Base-by-base conservation (phyloP, 164 flowering plant genomes). In the Buxus sempervirens region DNA sequence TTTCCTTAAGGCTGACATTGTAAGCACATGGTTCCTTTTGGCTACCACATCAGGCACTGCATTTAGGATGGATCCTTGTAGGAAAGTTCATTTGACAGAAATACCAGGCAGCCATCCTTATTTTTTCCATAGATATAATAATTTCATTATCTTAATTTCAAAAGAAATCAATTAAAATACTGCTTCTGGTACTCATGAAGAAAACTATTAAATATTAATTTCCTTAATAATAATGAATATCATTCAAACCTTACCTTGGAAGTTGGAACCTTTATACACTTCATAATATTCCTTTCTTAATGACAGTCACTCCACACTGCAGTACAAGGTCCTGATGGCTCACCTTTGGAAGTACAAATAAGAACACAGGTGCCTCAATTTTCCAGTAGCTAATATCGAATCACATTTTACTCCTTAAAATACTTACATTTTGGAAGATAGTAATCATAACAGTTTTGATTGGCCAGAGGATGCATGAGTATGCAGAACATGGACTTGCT, bases 401-500 rank as follows among this genome's bases (percentile, higher is more conserved):
- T 7, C 38, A 7, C 38, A 3, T 32, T 32, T 3, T 32, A 32
- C 38, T 58, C 69, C 36, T 24, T 38, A n/a, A 62, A 0, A 12
- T 51, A 60, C 23, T 22, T 28, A 42, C 38, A 36, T 26, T 24
- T 67, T 22, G 26, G 57, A 10, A 10, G 51, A 45, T 42, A 48
- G 16, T 63, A n/a, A 51, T 19, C 58, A 42, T 60, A 23, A 58
- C 58, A 32, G 27, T 68, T 24, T n/a, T 42, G 13, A 65, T 27
- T 45, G 38, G 73, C 74, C 62, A 93, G 98, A 83, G 85, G 72
- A 93, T 93, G 98, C 98, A 93, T 69, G 96, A 89, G 70, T 80
- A 89, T 81, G 98, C 98, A 65, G 98, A 93, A 75, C 92, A 86
- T 80, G 98, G 98, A 62, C 87, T 88, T 77, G 98, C 97, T 70